Conservation (phyloP, 805 yeast species). For the Metschnikowia baotianmanensis region DNA sequence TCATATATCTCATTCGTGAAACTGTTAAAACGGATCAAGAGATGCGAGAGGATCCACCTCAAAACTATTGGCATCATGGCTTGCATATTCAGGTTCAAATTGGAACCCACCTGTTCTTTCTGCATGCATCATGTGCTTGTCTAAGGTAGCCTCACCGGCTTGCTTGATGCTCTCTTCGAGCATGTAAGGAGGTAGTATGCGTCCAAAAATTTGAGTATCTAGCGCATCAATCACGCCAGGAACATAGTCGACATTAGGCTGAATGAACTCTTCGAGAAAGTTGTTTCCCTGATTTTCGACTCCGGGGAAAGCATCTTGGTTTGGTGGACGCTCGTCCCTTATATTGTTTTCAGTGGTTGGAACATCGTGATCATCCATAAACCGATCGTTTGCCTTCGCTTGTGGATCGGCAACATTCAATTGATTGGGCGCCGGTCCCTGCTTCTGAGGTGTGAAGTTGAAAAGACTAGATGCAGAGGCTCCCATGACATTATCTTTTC, state of each 20-base stretch:
- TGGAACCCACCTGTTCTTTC: neutral
- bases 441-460: conserved; percentile 1
- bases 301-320: neutral
- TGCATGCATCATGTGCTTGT: neutral
- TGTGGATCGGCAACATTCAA: neutral
- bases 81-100: conserved; percentile 5
- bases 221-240: conserved; percentile 84
- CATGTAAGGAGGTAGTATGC: conserved; percentile 84
- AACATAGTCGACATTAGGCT: conserved; percentile 43
- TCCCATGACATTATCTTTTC: neutral
- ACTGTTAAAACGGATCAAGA: conserved; percentile 9
- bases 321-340: neutral
- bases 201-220: conserved; percentile 82
- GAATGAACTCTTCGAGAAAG: conserved; percentile 1
- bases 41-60: conserved; percentile 8
- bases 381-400: neutral
- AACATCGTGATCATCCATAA: neutral
- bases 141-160: conserved; percentile 6
- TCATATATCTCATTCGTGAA: no score
- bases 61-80: neutral
- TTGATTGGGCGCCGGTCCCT: neutral
- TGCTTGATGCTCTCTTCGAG: conserved; percentile 31
- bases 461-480: neutral
- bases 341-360: neutral
- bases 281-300: neutral